Evolutionary conservation across 2,329 filamentous ascomycete species (phyloP), one percentile per base, ranked within the genome.

Genomic region (Biscogniauxia sp.): DNA sequence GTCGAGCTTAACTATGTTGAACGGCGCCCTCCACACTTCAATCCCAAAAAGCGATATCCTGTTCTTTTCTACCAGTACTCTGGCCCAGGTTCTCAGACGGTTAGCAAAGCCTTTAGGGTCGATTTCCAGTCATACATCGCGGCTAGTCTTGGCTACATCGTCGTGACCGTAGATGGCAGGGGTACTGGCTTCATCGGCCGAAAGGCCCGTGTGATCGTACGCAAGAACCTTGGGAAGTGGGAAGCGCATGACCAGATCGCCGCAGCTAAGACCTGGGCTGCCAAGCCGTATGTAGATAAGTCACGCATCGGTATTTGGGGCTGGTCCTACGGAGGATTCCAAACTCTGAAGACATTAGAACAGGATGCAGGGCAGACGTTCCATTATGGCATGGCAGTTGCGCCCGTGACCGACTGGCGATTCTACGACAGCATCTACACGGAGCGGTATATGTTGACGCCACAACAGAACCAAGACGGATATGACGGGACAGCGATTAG

Each of bases 281-380:
- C 80, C 45, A 94, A 92, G 73, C 77, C 84, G 15, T 98, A 99
- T 74, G 88, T 97, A 15, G 96, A 99, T 73, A 80, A 84, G 25
- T 82, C 86, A 6, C 87, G 91, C 58, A 86, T 99, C 68, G 93
- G 93, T 20, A 96, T 99, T 72, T 99, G 95, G 95, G 95, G 95
- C 54, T 99, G 95, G 95, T 96, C 92, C 64, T 99, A 95, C 72
- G 95, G 95, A 60, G 95, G 95, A 11, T 99, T 96, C 80, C 91
- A 91, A 81, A 92, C 95, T 5, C 84, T 99, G 70, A 99, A 99
- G 80, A 95, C 92, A 1, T 87, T 99, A 13, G 95, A 99, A 80
- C 84, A 87, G 63, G 95, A 99, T 73, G 94, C 87, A 8, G 95
- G 96, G 5, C 75, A 86, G 72, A 98, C 93, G 0, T 99, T 97